These are phyloP conservation scores for Pseudopyricularia cyperi DNA, from an alignment of 2,329 filamentous ascomycete genomes.

Conservation along the genomic window DNA sequence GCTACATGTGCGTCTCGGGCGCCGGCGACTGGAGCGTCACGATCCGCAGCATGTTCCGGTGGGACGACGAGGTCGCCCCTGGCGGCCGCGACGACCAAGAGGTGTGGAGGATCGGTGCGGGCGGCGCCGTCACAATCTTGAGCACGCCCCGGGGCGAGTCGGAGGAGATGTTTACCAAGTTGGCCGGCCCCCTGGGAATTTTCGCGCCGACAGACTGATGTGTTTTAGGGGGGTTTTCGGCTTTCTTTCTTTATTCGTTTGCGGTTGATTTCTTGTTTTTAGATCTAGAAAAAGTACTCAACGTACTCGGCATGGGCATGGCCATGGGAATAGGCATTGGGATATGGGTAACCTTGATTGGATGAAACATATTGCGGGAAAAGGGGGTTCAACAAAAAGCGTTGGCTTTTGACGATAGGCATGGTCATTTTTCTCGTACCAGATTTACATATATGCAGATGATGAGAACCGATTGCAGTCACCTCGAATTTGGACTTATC, in stretches of 20 bases:
- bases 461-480: neutral
- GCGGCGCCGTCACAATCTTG: slow-evolving; percentile 77
- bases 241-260: neutral
- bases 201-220: slow-evolving; percentile 21
- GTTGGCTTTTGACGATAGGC: neutral
- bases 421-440: neutral
- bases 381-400: slow-evolving; percentile 1
- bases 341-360: neutral
- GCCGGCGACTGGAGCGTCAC: slow-evolving; percentile 84
- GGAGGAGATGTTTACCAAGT: slow-evolving; percentile 80
- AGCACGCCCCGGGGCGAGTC: slow-evolving; percentile 71
- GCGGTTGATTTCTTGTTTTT: neutral
- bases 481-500: neutral
- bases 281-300: slow-evolving; percentile 11
- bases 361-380: neutral
- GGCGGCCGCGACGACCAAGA: slow-evolving; percentile 22
- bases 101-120: slow-evolving; percentile 75
- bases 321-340: neutral
- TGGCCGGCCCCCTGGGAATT: slow-evolving; percentile 42
- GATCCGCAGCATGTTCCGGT: slow-evolving; percentile 69
- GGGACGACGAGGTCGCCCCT: slow-evolving; percentile 46
- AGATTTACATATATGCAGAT: neutral
- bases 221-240: neutral
- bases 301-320: slow-evolving; percentile 9
- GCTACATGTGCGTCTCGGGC: slow-evolving; percentile 78